Conservation (phyloP, 768 basidiomycete genomes). For the Lactarius tabidus region DNA sequence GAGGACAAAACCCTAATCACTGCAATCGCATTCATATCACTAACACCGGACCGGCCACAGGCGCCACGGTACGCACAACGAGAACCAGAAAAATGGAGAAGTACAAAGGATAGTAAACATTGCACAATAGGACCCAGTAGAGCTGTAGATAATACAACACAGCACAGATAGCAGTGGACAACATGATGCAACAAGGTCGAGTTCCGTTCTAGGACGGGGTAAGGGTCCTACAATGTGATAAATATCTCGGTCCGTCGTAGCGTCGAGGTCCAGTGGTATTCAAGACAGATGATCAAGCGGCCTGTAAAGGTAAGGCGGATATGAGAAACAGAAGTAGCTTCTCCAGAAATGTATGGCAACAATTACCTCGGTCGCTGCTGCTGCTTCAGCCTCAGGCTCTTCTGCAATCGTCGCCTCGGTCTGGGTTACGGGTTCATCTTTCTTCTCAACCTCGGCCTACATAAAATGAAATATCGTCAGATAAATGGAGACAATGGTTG, state of each 20-base stretch:
- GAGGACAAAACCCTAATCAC: constrained; percentile 12
- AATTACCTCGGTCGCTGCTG: constrained; percentile 9
- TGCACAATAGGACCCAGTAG: constrained; percentile 23
- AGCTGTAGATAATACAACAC: constrained; percentile 25
- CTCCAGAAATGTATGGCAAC: background rate
- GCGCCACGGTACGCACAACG: background rate
- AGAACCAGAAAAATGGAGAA: constrained; percentile 12
- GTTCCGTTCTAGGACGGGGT: constrained; percentile 20
- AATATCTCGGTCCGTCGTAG: constrained; percentile 17
- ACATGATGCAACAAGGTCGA: constrained; percentile 20
- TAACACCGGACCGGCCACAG: constrained; percentile 3
- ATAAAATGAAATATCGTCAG: background rate
- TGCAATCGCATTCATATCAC: constrained; percentile 5
- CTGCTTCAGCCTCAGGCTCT: constrained; percentile 25
- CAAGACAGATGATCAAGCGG: constrained; percentile 16
- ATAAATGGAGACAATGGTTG: constrained; percentile 14
- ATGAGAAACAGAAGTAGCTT: background rate
- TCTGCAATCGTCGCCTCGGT: constrained; percentile 22
- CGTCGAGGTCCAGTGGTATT: constrained; percentile 10
- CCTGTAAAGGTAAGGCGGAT: constrained; percentile 4
- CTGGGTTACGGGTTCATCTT: constrained; percentile 12
- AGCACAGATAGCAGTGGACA: constrained; percentile 22
- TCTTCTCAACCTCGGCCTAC: constrained; percentile 24
- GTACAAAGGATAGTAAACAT: constrained; percentile 19
- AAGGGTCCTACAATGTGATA: constrained; percentile 22